These are phyloP conservation scores for Drosera capensis DNA, from an alignment of 148 eudicot species.

Conservation along the genomic window DNA sequence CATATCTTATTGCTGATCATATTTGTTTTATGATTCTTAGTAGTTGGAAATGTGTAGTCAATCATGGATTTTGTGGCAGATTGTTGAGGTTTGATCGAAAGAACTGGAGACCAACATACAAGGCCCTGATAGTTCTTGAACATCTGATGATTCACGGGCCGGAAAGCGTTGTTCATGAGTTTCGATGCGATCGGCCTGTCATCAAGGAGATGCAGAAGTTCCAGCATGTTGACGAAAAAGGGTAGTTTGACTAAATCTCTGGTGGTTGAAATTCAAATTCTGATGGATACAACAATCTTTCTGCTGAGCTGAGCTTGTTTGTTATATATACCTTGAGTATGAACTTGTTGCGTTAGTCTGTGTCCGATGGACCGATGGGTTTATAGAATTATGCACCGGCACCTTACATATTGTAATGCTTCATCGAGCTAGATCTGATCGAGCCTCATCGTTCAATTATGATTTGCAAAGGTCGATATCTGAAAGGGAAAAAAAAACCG, in stretches of 20 bases:
- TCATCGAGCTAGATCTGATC: no score
- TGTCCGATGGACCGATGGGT: no score
- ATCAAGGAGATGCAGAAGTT: constrained; percentile 48
- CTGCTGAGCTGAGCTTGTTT: background rate
- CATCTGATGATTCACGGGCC: constrained; percentile 88
- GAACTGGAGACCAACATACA: constrained; percentile 71
- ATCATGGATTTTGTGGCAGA: constrained; percentile 14
- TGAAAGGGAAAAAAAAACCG: background rate
- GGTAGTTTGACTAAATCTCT: constrained; percentile 22
- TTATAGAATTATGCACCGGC: no score
- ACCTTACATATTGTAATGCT: no score
- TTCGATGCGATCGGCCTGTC: constrained; percentile 39
- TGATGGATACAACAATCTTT: background rate
- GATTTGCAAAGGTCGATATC: background rate
- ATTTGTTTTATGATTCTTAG: constrained; percentile 1
- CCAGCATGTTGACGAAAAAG: constrained; percentile 74
- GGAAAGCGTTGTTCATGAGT: constrained; percentile 69
- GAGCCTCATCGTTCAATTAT: no score
- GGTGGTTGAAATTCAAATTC: background rate
- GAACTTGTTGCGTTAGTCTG: no score
- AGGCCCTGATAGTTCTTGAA: constrained; percentile 63
- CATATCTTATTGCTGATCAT: background rate
- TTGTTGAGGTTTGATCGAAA: constrained; percentile 50
- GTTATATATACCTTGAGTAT: background rate
- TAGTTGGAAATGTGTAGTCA: constrained; percentile 3